phyloP scores from a whole-genome alignment of 495 filamentous ascomycete species.

The Penicilliopsis zonata region DNA sequence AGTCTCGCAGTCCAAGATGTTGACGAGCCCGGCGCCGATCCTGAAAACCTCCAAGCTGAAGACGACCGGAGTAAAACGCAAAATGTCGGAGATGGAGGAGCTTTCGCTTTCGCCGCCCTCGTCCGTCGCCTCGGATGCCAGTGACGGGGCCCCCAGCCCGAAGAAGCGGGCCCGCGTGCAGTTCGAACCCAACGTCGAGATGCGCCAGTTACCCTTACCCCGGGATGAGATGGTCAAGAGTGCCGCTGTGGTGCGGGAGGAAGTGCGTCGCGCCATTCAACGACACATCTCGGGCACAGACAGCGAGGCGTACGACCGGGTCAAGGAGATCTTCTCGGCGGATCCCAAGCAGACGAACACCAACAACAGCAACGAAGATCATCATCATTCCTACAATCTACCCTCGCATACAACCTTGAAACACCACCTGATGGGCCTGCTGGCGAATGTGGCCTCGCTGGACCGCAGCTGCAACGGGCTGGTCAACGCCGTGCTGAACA shows the following conservation, averaged over 20 bases:
- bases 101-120: slow-evolving; percentile 24
- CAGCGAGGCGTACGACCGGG: slow-evolving; percentile 55
- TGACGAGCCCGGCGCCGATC: slow-evolving; percentile 24
- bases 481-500: slow-evolving; percentile 58
- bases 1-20: slow-evolving; percentile 30
- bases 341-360: slow-evolving; percentile 28
- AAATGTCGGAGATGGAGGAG: slow-evolving; percentile 30
- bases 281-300: slow-evolving; percentile 48
- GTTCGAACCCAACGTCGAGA: slow-evolving; percentile 62
- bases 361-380: slow-evolving; percentile 33
- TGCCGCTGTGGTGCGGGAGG: slow-evolving; percentile 48
- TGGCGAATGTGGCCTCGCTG: slow-evolving; percentile 58
- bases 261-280: slow-evolving; percentile 64
- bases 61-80: slow-evolving; percentile 22
- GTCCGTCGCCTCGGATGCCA: slow-evolving; percentile 20
- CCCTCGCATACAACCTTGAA: slow-evolving; percentile 46
- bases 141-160: slow-evolving; percentile 29
- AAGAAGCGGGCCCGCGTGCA: slow-evolving; percentile 57
- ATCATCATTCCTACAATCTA: slow-evolving; percentile 20
- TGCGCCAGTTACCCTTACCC: slow-evolving; percentile 21
- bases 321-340: slow-evolving; percentile 56
- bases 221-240: slow-evolving; percentile 43
- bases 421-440: slow-evolving; percentile 65
- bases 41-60: slow-evolving; percentile 25
- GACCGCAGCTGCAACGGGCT: slow-evolving; percentile 62